These are phyloP conservation scores for Blastobotrys persicus DNA, from an alignment of 1,139 yeast genomes.

Conservation along the genomic window DNA sequence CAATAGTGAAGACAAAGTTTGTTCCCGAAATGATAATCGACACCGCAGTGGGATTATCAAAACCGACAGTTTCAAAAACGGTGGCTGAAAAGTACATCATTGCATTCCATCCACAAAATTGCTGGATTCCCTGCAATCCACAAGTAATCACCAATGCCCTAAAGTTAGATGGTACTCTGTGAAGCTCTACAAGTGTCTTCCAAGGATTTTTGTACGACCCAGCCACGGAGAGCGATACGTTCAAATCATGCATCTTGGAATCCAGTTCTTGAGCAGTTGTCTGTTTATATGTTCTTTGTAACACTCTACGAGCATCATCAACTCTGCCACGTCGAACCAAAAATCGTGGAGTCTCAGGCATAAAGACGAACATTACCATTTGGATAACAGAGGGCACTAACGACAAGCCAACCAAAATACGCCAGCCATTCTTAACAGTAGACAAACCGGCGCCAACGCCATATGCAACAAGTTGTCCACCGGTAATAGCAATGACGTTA, in stretches of 20 bases:
- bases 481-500: slow-evolving; percentile 74
- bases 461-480: slow-evolving; percentile 89
- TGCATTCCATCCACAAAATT: slow-evolving; percentile 92
- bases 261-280: slow-evolving; percentile 32
- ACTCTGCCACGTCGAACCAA: slow-evolving; percentile 67
- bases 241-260: slow-evolving; percentile 27
- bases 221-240: slow-evolving; percentile 21
- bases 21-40: slow-evolving; percentile 91
- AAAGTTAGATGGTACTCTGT: slow-evolving; percentile 74
- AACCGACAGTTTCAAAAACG: slow-evolving; percentile 84
- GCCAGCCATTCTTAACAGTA: slow-evolving; percentile 80
- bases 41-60: slow-evolving; percentile 81
- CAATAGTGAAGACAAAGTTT: slow-evolving; percentile 77
- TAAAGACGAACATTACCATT: slow-evolving; percentile 69
- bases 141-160: slow-evolving; percentile 87
- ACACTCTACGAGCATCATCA: slow-evolving; percentile 64
- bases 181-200: slow-evolving; percentile 56
- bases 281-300: slow-evolving; percentile 46
- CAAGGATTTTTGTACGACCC: slow-evolving; percentile 19
- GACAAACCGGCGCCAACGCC: slow-evolving; percentile 89
- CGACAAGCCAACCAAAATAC: slow-evolving; percentile 85
- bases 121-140: slow-evolving; percentile 93
- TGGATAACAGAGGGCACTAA: slow-evolving; percentile 84
- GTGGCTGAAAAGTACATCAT: slow-evolving; percentile 92
- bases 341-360: slow-evolving; percentile 95